Evolutionary conservation across 2,329 filamentous ascomycete species (phyloP), one percentile per base, ranked within the genome.

Genomic region (Penicillium sp.): DNA sequence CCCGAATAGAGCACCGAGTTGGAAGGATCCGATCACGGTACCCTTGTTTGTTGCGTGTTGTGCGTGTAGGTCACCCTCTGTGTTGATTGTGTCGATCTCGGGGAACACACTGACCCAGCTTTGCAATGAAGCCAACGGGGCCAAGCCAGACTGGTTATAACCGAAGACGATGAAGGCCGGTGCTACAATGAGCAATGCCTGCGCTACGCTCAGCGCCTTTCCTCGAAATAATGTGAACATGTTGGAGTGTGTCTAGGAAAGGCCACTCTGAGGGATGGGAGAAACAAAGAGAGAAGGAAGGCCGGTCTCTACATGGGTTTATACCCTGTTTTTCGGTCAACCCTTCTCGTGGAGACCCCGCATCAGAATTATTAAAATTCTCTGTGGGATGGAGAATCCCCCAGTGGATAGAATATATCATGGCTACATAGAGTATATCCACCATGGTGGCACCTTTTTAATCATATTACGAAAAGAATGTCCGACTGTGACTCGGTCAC

Each of bases 61-160:
- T 1, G 59, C 35, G 29, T 64, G 61, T 3, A 55, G 29, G 0
- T 39, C 57, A 6, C 66, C 68, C 0, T 42, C 57, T 0, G 68
- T 66, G 24, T 73, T 69, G 13, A 75, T 69, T 5, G 81, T 78
- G 65, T 85, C 80, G 59, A 66, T 66, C 44, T 66, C 44, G 3
- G 64, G 62, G 32, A 66, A 66, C 4, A 62, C 34, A 10, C 51
- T 29, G 9, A 59, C 58, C 62, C 63, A 65, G 38, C 62, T 63
- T 16, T 64, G 44, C 26, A 66, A 43, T 5, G 60, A 62, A 20
- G 61, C 51, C 34, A 66, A 54, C 26, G 60, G 59, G 1, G 58
- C 62, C 18, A 65, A 24, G n/a, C 61, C 64, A 10, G 64, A 63
- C 51, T 66, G 62, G 51, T 66, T 66, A 31, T 66, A 66, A 50